phyloP scores from a whole-genome alignment of 257 asterid genomes.

The Paulownia fortunei region DNA sequence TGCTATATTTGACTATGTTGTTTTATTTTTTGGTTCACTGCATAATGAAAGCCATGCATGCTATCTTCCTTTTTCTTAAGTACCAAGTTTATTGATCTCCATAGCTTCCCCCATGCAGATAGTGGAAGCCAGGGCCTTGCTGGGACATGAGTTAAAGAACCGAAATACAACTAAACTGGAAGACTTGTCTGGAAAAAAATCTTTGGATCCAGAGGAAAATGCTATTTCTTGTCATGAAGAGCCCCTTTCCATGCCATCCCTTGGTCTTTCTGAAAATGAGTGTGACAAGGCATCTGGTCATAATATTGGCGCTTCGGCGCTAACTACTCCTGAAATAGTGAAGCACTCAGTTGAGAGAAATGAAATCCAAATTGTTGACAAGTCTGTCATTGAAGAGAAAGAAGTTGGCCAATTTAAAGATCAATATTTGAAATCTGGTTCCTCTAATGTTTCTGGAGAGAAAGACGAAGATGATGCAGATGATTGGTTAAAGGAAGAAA shows the following conservation, averaged over 20 bases:
- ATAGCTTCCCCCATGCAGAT: constrained; percentile 53
- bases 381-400: constrained; percentile 40
- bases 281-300: constrained; percentile 30
- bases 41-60: neutral
- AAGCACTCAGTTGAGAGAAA: constrained; percentile 45
- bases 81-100: constrained; percentile 14
- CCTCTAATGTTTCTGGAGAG: constrained; percentile 38
- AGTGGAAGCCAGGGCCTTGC: constrained; percentile 69
- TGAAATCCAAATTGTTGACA: constrained; percentile 47
- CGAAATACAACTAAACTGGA: constrained; percentile 37
- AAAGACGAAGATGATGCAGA: constrained; percentile 82
- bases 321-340: constrained; percentile 40
- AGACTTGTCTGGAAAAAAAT: constrained; percentile 36
- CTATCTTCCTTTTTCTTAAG: neutral
- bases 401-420: constrained; percentile 38
- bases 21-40: neutral
- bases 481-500: constrained; percentile 96
- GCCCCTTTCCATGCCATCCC: constrained; percentile 57
- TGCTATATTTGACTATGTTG: neutral
- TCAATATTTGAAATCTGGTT: constrained; percentile 34
- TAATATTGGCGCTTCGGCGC: constrained; percentile 35
- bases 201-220: constrained; percentile 43
- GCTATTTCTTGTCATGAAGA: constrained; percentile 48
- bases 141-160: constrained; percentile 61
- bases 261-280: constrained; percentile 30